Evolutionary conservation across 2,329 filamentous ascomycete genomes (phyloP).

Genomic region (Scortechinia acanthostroma): DNA sequence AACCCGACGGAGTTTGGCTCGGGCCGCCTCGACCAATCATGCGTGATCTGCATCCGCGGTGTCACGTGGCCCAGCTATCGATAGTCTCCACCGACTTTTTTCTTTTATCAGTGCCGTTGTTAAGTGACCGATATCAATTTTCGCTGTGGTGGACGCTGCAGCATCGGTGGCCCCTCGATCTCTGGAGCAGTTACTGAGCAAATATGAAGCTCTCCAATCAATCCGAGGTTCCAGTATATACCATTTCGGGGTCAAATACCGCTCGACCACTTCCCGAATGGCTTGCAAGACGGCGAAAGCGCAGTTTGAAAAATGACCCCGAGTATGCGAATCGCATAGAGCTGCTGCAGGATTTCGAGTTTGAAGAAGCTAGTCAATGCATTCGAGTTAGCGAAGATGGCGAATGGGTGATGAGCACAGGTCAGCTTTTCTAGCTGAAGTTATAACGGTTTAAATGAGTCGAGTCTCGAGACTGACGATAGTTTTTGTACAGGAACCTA

Average conservation of each 20-base stretch:
- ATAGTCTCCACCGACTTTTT: conserved; percentile 14
- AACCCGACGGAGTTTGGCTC: conserved; percentile 19
- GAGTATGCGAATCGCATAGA: conserved; percentile 65
- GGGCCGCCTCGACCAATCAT: conserved; percentile 19
- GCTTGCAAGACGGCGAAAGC: conserved; percentile 57
- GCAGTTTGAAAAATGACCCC: conserved; percentile 56
- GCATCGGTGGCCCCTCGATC: not conserved
- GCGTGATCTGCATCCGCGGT: conserved; percentile 6
- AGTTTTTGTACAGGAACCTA: conserved; percentile 41
- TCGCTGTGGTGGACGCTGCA: conserved; percentile 34
- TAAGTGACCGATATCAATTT: conserved; percentile 25
- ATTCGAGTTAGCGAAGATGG: conserved; percentile 62
- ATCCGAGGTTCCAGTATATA: conserved; percentile 60
- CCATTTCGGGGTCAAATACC: conserved; percentile 58
- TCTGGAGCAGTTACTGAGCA: not conserved
- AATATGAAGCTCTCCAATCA: conserved; percentile 47
- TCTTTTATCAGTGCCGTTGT: too few species aligned
- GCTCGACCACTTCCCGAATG: conserved; percentile 61
- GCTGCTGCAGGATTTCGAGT: conserved; percentile 65
- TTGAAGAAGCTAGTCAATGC: conserved; percentile 63
- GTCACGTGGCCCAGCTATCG: conserved; percentile 22
- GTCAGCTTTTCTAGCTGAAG: conserved; percentile 19
- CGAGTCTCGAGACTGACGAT: conserved; percentile 6
- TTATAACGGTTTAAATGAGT: too few species aligned
- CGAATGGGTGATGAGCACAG: conserved; percentile 65